These are phyloP conservation scores for Puccinellia tenuiflora DNA, from an alignment of 176 grass and related monocot species.

Conservation along the genomic window DNA sequence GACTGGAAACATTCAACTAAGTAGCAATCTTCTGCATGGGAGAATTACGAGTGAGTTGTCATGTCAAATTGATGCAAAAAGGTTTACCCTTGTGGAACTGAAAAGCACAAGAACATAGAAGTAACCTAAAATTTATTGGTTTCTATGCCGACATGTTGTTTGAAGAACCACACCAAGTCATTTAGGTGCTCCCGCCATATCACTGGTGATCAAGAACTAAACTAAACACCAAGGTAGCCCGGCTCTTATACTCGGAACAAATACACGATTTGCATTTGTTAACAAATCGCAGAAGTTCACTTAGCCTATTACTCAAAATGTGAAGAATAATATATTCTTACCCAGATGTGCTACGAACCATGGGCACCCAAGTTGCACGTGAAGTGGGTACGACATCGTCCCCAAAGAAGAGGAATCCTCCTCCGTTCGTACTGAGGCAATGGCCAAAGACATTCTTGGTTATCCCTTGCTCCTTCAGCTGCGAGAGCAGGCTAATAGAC, in stretches of 20 bases:
- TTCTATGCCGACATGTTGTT: not conserved
- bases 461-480: constrained; percentile 77
- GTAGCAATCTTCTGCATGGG: not conserved
- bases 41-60: not conserved
- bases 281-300: not conserved
- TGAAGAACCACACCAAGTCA: not conserved
- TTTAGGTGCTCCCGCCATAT: not conserved
- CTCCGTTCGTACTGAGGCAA: constrained; percentile 66
- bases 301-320: not conserved
- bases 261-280: not conserved
- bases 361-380: constrained; percentile 55
- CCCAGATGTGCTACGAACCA: constrained; percentile 44
- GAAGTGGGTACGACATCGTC: constrained; percentile 66
- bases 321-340: constrained; percentile 19
- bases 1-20: not conserved
- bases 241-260: not conserved
- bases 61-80: not conserved
- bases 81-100: not conserved
- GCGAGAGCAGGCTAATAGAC: constrained; percentile 60
- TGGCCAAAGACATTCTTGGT: constrained; percentile 83
- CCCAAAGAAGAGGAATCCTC: constrained; percentile 83
- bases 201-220: not conserved
- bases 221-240: not conserved
- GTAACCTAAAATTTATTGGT: not conserved
- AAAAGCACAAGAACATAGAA: not conserved